Conservation (phyloP, 768 basidiomycete species). For the Pulveroboletus sp. region DNA sequence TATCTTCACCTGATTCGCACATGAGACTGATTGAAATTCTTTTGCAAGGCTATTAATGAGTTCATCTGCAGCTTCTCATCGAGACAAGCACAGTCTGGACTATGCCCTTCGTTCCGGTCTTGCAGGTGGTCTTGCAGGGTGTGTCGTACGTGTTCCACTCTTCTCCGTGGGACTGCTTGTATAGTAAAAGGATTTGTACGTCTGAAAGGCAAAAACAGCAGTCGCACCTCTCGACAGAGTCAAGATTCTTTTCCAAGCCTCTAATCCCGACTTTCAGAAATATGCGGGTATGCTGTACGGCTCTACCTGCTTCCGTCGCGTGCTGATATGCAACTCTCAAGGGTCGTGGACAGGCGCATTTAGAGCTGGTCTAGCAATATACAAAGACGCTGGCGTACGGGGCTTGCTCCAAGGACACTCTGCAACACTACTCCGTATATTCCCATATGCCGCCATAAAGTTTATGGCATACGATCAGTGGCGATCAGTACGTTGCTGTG, state of each 20-base stretch:
- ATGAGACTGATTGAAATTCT: slow-evolving; percentile 5
- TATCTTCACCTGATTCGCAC: neutral
- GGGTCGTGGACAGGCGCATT: slow-evolving; percentile 87
- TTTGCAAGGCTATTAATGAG: slow-evolving; percentile 26
- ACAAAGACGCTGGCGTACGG: slow-evolving; percentile 57
- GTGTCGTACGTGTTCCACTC: slow-evolving; percentile 59
- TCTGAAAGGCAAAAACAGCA: slow-evolving; percentile 78
- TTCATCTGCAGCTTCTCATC: slow-evolving; percentile 32
- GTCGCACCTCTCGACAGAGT: slow-evolving; percentile 96
- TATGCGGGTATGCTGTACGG: slow-evolving; percentile 71
- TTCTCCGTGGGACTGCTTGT: neutral
- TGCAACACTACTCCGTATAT: slow-evolving; percentile 87
- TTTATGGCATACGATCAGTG: slow-evolving; percentile 95
- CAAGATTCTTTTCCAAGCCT: slow-evolving; percentile 97
- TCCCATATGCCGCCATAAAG: slow-evolving; percentile 96
- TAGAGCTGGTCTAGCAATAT: slow-evolving; percentile 71
- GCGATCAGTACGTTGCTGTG: slow-evolving; percentile 51
- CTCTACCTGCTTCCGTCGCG: slow-evolving; percentile 23
- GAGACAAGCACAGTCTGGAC: slow-evolving; percentile 52
- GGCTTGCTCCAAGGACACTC: slow-evolving; percentile 96
- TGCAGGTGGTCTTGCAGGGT: slow-evolving; percentile 92
- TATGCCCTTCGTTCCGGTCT: slow-evolving; percentile 78
- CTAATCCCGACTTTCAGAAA: slow-evolving; percentile 90
- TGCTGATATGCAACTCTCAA: slow-evolving; percentile 29
- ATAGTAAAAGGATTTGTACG: slow-evolving; percentile 5